phyloP scores from a whole-genome alignment of 768 basidiomycete species.

The Pulveroboletus sp. region DNA sequence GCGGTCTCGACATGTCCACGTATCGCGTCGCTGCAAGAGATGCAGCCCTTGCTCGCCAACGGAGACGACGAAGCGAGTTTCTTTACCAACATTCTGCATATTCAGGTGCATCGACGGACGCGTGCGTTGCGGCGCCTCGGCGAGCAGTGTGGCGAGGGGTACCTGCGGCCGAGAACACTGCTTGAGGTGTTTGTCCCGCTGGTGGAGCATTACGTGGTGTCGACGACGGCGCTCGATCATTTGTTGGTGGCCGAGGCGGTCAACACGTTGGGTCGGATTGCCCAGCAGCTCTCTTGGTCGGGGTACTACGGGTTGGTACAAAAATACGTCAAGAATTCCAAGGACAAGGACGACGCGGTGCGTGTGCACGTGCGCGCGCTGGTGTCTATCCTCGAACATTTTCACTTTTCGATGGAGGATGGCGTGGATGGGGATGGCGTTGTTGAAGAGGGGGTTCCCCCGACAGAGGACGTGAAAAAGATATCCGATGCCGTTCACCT shows the following conservation, averaged over 20 bases:
- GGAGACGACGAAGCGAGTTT: constrained; percentile 96
- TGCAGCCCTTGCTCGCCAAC: constrained; percentile 75
- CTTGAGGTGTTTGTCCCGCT: constrained; percentile 86
- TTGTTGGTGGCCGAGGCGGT: constrained; percentile 92
- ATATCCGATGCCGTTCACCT: constrained; percentile 76
- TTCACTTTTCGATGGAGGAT: constrained; percentile 86
- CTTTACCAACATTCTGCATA: constrained; percentile 93
- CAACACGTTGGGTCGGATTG: constrained; percentile 70
- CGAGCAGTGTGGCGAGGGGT: constrained; percentile 67
- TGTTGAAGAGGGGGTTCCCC: constrained; percentile 23
- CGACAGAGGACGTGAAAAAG: constrained; percentile 24
- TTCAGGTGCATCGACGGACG: constrained; percentile 87
- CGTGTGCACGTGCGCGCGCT: constrained; percentile 82
- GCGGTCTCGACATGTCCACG: constrained; percentile 64
- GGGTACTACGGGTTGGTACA: constrained; percentile 78
- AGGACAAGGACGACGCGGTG: constrained; percentile 67
- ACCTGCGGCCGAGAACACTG: constrained; percentile 65
- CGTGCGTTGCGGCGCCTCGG: constrained; percentile 83
- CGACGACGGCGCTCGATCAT: constrained; percentile 66
- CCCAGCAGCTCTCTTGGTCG: constrained; percentile 77
- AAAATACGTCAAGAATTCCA: constrained; percentile 71
- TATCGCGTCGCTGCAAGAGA: constrained; percentile 66
- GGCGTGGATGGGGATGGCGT: constrained; percentile 32
- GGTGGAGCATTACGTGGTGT: constrained; percentile 73
- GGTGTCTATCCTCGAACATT: constrained; percentile 82